phyloP scores from a whole-genome alignment of 257 asterid genomes.

The Solanum neorickii region DNA sequence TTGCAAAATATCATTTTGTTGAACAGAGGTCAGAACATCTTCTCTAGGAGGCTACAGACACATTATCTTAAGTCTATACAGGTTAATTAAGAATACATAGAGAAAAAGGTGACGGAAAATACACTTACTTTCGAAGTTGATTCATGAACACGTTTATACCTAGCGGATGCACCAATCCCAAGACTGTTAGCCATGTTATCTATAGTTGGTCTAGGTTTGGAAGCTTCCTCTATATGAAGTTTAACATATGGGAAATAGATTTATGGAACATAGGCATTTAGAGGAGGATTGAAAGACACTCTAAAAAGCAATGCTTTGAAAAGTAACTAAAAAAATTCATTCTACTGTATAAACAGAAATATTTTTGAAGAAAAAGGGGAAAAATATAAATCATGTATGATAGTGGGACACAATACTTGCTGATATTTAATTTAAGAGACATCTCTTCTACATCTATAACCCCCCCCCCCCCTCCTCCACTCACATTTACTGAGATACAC shows the following conservation, averaged over 20 bases:
- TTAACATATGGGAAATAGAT: not conserved
- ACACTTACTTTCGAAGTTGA: not conserved
- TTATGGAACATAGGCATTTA: not conserved
- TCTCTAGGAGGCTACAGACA: not conserved
- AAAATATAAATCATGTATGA: too few relatives aligned
- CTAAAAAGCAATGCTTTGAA: not conserved
- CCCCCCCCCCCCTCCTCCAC: too few relatives aligned
- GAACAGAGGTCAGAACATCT: not conserved
- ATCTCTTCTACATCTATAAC: too few relatives aligned
- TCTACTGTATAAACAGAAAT: too few relatives aligned
- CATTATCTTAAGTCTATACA: not conserved
- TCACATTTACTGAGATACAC: too few relatives aligned
- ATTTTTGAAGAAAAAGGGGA: not conserved
- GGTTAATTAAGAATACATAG: too few relatives aligned
- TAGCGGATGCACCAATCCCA: not conserved
- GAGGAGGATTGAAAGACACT: not conserved
- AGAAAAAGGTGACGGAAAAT: not conserved
- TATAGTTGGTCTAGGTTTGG: too few relatives aligned
- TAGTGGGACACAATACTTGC: too few relatives aligned
- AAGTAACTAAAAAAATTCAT: not conserved
- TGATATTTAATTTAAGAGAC: too few relatives aligned
- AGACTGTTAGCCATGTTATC: not conserved
- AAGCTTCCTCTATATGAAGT: not conserved
- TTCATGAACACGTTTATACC: not conserved
- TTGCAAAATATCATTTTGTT: not conserved